Conservation (phyloP, 2,329 filamentous ascomycete genomes). For the Knoxdaviesia proteae region DNA sequence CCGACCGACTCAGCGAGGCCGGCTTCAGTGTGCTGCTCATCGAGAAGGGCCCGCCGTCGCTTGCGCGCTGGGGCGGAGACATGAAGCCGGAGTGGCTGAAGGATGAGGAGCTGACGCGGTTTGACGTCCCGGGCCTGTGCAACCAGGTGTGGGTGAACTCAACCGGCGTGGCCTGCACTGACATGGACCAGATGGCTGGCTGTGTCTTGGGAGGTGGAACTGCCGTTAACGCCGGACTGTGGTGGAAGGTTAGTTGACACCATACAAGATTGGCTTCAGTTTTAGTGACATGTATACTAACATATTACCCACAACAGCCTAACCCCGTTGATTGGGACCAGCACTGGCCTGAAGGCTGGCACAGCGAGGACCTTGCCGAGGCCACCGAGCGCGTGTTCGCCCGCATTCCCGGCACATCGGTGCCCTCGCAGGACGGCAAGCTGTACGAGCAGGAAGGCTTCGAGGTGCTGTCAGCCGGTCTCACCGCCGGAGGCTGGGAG, state of each 20-base stretch:
- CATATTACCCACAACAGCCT: slow-evolving; percentile 14
- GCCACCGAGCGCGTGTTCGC: slow-evolving; percentile 42
- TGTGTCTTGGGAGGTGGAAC: slow-evolving; percentile 49
- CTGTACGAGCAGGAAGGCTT: slow-evolving; percentile 49
- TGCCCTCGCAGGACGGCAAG: slow-evolving; percentile 44
- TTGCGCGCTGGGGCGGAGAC: slow-evolving; percentile 42
- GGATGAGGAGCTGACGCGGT: slow-evolving; percentile 42
- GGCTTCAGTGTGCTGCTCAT: slow-evolving; percentile 44
- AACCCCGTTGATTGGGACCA: slow-evolving; percentile 46
- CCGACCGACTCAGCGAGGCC: slow-evolving; percentile 33
- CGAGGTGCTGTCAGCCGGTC: slow-evolving; percentile 36
- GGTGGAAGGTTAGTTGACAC: slow-evolving; percentile 26
- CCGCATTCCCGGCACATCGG: slow-evolving; percentile 48
- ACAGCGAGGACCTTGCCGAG: slow-evolving; percentile 35
- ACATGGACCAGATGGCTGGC: slow-evolving; percentile 53
- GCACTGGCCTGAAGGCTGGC: slow-evolving; percentile 55
- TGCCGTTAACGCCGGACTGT: slow-evolving; percentile 46
- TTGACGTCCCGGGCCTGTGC: slow-evolving; percentile 51
- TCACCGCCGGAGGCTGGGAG: slow-evolving; percentile 39
- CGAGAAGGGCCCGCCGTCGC: slow-evolving; percentile 38
- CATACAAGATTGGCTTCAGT: not conserved
- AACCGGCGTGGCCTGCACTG: slow-evolving; percentile 41
- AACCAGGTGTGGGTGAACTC: slow-evolving; percentile 49
- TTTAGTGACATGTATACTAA: not conserved
- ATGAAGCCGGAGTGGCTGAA: slow-evolving; percentile 40